Conservation (phyloP, 1,284 basidiomycete genomes). For the Ganoderma lingzhi region DNA sequence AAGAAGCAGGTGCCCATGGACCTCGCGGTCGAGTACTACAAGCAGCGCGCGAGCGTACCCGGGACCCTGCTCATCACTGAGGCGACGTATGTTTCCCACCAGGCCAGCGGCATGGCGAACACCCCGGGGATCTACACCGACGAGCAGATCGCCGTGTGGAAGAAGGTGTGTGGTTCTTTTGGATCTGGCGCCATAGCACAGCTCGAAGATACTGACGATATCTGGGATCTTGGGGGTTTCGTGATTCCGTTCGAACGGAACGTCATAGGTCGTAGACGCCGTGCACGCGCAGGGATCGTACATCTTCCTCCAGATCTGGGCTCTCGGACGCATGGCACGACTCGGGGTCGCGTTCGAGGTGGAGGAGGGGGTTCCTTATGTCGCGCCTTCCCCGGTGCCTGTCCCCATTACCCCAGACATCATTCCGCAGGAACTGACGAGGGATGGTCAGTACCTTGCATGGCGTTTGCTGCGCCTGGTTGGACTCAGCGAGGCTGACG, state of each 20-base stretch:
- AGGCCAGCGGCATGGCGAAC: conserved; percentile 46
- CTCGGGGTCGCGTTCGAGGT: not conserved
- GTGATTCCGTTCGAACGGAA: not conserved
- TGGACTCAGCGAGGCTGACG: not conserved
- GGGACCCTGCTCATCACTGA: conserved; percentile 61
- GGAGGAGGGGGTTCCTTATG: not conserved
- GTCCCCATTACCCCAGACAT: not conserved
- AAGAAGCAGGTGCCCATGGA: conserved; percentile 38
- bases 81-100: conserved; percentile 50
- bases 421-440: conserved; percentile 8
- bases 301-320: conserved; percentile 52
- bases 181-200: not conserved
- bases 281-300: conserved; percentile 39
- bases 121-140: conserved; percentile 54
- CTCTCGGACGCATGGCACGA: conserved; percentile 26
- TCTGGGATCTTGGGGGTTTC: not conserved
- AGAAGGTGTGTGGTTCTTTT: conserved; percentile 40
- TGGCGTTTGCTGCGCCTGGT: not conserved
- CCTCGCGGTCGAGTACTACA: conserved; percentile 54
- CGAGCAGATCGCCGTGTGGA: conserved; percentile 57
- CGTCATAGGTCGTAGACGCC: conserved; percentile 26
- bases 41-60: conserved; percentile 50
- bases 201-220: not conserved
- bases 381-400: conserved; percentile 1
- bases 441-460: not conserved